Conservation (phyloP, 305 asterid genomes). For the Plantago coronopus region DNA sequence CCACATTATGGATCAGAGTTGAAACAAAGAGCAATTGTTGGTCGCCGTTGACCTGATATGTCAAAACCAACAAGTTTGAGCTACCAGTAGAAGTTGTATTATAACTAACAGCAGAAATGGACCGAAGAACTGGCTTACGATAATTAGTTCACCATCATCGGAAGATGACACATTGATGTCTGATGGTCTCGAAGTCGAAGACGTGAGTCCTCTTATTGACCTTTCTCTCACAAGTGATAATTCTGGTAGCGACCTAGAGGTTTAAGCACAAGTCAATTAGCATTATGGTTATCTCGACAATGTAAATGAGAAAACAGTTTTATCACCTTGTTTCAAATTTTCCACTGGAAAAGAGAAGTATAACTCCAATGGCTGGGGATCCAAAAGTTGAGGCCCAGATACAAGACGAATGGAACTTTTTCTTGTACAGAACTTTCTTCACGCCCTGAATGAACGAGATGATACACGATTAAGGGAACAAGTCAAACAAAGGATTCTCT, state of each 20-base stretch:
- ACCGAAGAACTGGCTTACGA: slow-evolving; percentile 38
- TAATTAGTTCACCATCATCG: slow-evolving; percentile 56
- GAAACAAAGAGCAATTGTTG: slow-evolving; percentile 72
- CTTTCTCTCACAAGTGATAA: slow-evolving; percentile 72
- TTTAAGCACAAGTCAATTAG: slow-evolving; percentile 17
- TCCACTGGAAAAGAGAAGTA: slow-evolving; percentile 72
- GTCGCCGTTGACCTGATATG: slow-evolving; percentile 63
- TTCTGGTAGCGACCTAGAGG: slow-evolving; percentile 80
- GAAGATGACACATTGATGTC: slow-evolving; percentile 61
- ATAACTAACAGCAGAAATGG: slow-evolving; percentile 8
- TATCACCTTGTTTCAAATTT: slow-evolving; percentile 75
- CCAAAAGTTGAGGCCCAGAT: slow-evolving; percentile 78
- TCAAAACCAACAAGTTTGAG: slow-evolving; percentile 18
- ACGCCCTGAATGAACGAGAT: slow-evolving; percentile 49
- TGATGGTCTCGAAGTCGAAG: slow-evolving; percentile 45
- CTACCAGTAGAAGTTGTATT: slow-evolving; percentile 15
- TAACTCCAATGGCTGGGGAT: slow-evolving; percentile 52
- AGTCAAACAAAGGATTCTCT: slow-evolving; percentile 3
- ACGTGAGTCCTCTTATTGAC: slow-evolving; percentile 57
- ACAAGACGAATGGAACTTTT: slow-evolving; percentile 73
- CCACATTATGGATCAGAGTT: slow-evolving; percentile 49
- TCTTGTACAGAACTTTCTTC: slow-evolving; percentile 76
- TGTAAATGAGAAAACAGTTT: neutral
- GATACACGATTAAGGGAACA: slow-evolving; percentile 16
- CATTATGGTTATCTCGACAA: slow-evolving; percentile 2